Evolutionary conservation across 2,329 filamentous ascomycete species (phyloP), one percentile per base, ranked within the genome.

Genomic region (Emericellopsis atlantica): DNA sequence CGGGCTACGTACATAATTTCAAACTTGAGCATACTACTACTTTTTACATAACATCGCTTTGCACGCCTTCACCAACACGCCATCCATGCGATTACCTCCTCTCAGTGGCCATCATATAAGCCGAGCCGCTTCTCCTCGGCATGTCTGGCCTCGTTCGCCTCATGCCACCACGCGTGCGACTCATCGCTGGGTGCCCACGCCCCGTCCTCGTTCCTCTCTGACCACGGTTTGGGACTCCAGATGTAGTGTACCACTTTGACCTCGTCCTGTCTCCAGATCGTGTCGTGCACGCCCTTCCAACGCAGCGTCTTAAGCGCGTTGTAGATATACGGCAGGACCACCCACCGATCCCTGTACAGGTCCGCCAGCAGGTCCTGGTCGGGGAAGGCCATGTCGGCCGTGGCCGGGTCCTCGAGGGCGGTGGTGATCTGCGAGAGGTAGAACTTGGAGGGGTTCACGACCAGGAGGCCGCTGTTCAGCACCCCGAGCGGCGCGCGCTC

Each of bases 191-290:
- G 66, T 1, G 53, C 61, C 54, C 60, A 67, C 32, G 62, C 55
- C 2, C 69, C 70, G 12, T 59, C 48, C 2, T 50, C 59, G 35
- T 67, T 59, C 24, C 68, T 46, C 56, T 74, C 66, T 35, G 75
- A 64, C 76, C 76, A 80, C 3, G 76, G 76, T 57, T 80, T 80
- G 1, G 75, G 74, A 32, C 63, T 67, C 18, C 79, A 53, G 36
- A 80, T 77, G 45, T 75, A 79, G 51, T 80, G 76, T 6, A 80
- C 55, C 48, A 76, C 77, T 61, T 75, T 77, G 39, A 79, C 71
- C 33, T 59, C 53, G 15, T 69, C 69, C 48, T 80, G 75, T 10
- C 61, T 56, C 76, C 76, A 80, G 43, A 80, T 72, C 42, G 58
- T 51, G 23, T 58, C 55, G 50, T 80, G 76, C 24, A 77, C 72